Evolutionary conservation across 2,329 filamentous ascomycete genomes (phyloP).

Genomic region (Colletotrichum salicis): DNA sequence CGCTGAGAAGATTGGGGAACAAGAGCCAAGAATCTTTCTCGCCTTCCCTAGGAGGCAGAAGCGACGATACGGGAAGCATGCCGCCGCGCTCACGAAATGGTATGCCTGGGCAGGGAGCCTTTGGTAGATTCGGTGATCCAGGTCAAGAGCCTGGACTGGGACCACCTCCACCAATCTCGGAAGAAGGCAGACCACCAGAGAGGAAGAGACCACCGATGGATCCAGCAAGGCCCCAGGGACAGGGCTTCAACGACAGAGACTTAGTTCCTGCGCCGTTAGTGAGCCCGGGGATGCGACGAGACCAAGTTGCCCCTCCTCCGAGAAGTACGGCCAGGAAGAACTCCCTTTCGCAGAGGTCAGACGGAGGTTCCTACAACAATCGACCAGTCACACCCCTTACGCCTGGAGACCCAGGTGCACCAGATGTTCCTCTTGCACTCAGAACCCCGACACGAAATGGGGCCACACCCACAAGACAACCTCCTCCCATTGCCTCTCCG

Average conservation of each 20-base stretch:
- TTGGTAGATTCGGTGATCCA: conserved; percentile 48
- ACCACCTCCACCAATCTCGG: conserved; percentile 41
- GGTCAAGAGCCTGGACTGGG: conserved; percentile 39
- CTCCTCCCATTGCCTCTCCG: conserved; percentile 14
- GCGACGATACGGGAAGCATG: conserved; percentile 62
- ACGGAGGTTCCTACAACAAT: conserved; percentile 46
- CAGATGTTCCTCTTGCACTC: conserved; percentile 22
- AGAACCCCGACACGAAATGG: conserved; percentile 31
- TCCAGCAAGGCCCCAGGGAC: conserved; percentile 61
- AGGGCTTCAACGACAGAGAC: conserved; percentile 58
- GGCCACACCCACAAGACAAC: conserved; percentile 21
- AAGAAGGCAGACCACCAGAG: conserved; percentile 65
- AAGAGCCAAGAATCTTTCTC: conserved; percentile 69
- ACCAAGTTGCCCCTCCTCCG: conserved; percentile 59
- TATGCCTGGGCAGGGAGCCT: conserved; percentile 50
- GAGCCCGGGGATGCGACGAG: conserved; percentile 59
- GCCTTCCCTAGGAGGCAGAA: conserved; percentile 56
- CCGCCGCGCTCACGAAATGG: conserved; percentile 66
- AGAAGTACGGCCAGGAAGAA: conserved; percentile 62
- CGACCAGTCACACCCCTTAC: conserved; percentile 41
- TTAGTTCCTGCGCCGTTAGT: conserved; percentile 69
- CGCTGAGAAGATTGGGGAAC: conserved; percentile 62
- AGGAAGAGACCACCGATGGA: conserved; percentile 76
- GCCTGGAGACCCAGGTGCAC: conserved; percentile 8
- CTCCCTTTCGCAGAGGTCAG: conserved; percentile 47